Evolutionary conservation across 2,329 filamentous ascomycete species (phyloP).

Genomic region (Corniculantispora saksenae): DNA sequence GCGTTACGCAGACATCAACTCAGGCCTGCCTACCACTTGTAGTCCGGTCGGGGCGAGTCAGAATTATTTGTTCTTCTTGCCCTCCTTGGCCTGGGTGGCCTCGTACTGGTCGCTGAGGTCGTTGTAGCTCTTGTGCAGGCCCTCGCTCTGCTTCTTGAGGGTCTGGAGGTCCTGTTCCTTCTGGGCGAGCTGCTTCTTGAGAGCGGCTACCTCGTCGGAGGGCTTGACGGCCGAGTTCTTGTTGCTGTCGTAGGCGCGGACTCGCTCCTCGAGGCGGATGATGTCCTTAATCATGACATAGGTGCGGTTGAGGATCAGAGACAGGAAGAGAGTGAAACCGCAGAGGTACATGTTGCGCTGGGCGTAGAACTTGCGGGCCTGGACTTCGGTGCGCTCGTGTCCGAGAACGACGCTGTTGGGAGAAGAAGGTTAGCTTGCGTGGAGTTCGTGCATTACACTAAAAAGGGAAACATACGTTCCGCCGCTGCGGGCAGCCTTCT

Average conservation of each 20-base stretch:
- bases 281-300: constrained; percentile 96
- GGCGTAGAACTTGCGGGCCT: constrained; percentile 99
- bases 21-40: background rate
- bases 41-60: background rate
- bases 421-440: background rate
- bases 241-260: constrained; percentile 74
- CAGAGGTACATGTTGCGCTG: constrained; percentile 99
- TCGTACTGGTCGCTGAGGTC: constrained; percentile 81
- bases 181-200: constrained; percentile 71
- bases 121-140: constrained; percentile 82
- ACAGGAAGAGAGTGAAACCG: constrained; percentile 98
- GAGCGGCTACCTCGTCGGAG: constrained; percentile 70
- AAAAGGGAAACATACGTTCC: constrained; percentile 40
- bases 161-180: constrained; percentile 83
- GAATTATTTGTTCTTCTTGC: constrained; percentile 59
- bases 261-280: constrained; percentile 86
- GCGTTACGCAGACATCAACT: too few species aligned
- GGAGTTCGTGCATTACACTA: background rate
- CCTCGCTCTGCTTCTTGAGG: constrained; percentile 89
- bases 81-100: constrained; percentile 52
- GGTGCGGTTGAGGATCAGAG: constrained; percentile 97
- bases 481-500: constrained; percentile 49
- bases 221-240: constrained; percentile 73
- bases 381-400: constrained; percentile 94
- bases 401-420: constrained; percentile 69